phyloP scores from a whole-genome alignment of 2,329 filamentous ascomycete species.

The Talaromyces sp. region DNA sequence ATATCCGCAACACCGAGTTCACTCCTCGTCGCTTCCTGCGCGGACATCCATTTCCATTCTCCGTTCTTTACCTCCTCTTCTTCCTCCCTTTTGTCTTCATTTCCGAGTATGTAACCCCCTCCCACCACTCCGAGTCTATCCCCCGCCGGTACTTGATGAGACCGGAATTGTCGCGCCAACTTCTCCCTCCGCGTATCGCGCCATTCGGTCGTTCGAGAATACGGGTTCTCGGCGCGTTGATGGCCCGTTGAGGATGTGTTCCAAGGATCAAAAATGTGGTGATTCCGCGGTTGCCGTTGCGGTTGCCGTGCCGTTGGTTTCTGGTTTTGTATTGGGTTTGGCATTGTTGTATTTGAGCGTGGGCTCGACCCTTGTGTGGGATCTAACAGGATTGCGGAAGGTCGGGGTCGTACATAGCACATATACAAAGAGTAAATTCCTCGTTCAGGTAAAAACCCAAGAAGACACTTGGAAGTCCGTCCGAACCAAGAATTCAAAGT shows the following conservation, averaged over 20 bases:
- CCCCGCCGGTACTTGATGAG: constrained; percentile 43
- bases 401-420: too few species aligned
- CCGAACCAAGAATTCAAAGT: constrained; percentile 1
- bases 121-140: neutral
- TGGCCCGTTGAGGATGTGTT: constrained; percentile 74
- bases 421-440: too few species aligned
- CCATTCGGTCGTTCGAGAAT: constrained; percentile 65
- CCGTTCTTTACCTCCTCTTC: constrained; percentile 47
- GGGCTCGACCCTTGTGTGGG: neutral
- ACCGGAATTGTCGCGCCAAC: constrained; percentile 65
- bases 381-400: too few species aligned
- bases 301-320: neutral
- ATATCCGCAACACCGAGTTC: constrained; percentile 38
- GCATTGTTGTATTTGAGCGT: neutral
- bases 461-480: neutral
- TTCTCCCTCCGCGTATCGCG: constrained; percentile 66
- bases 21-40: constrained; percentile 26
- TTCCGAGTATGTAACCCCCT: neutral
- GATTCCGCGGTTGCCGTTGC: constrained; percentile 1
- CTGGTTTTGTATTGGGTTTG: neutral
- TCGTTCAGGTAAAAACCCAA: too few species aligned
- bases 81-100: constrained; percentile 47
- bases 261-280: constrained; percentile 39
- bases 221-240: constrained; percentile 66
- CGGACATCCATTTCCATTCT: constrained; percentile 49